phyloP scores from a whole-genome alignment of 257 asterid species.

The Petunia secreta region DNA sequence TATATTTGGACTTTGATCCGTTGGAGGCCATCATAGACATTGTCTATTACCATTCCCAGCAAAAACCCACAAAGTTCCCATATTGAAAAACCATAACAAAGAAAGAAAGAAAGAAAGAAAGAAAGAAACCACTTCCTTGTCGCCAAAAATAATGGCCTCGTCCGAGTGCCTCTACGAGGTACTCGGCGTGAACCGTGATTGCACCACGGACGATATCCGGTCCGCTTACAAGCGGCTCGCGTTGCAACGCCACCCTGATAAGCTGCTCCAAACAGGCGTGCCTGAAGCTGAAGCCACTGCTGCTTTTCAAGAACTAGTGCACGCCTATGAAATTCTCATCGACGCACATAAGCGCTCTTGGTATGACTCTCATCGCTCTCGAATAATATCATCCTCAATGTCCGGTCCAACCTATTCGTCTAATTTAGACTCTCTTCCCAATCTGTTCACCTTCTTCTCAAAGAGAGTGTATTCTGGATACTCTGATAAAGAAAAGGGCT shows the following conservation, averaged over 20 bases:
- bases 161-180: constrained; percentile 88
- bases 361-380: constrained; percentile 95
- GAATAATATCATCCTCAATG: constrained; percentile 61
- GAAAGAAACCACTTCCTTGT: no score
- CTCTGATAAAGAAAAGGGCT: constrained; percentile 78
- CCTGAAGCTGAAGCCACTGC: constrained; percentile 92
- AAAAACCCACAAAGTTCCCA: no score
- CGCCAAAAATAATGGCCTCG: constrained; percentile 53
- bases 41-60: no score
- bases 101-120: no score
- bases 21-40: no score
- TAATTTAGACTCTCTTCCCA: constrained; percentile 49
- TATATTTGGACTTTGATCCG: no score
- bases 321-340: constrained; percentile 92
- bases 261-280: constrained; percentile 76
- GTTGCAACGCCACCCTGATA: constrained; percentile 98
- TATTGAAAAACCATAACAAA: no score
- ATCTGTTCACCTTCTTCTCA: constrained; percentile 76
- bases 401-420: constrained; percentile 40
- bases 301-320: constrained; percentile 87
- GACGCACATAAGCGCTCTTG: constrained; percentile 86
- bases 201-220: constrained; percentile 82
- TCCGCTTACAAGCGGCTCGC: constrained; percentile 87
- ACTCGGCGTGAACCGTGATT: constrained; percentile 68
- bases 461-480: constrained; percentile 83